These are phyloP conservation scores for Mycena galopus DNA, from an alignment of 768 basidiomycete genomes.

Conservation along the genomic window DNA sequence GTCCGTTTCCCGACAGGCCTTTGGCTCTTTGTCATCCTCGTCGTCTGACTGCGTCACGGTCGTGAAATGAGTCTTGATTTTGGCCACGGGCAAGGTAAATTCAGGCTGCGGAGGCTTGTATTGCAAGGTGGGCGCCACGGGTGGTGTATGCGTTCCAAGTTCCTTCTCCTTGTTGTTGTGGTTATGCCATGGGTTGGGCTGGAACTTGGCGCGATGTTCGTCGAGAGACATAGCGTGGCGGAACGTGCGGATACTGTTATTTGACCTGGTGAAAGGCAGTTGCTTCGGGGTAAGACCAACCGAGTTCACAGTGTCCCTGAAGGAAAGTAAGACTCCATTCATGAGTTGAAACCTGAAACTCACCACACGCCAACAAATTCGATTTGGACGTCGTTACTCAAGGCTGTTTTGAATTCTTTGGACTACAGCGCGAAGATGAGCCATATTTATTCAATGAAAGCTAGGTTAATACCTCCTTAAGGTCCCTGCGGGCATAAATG, in stretches of 20 bases:
- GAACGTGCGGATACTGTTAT: conserved; percentile 67
- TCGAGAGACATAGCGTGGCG: conserved; percentile 76
- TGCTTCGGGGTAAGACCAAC: background rate
- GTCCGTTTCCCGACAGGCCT: conserved; percentile 42
- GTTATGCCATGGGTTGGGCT: conserved; percentile 32
- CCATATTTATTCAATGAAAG: no score
- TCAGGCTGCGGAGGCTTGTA: background rate
- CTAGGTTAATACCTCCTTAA: no score
- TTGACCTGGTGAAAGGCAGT: conserved; percentile 48
- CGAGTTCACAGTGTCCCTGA: background rate
- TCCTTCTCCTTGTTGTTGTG: background rate
- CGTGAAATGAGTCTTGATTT: background rate
- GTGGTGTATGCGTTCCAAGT: conserved; percentile 17
- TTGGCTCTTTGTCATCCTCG: conserved; percentile 18
- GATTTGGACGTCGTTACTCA: conserved; percentile 64
- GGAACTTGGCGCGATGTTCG: conserved; percentile 71
- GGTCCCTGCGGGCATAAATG: conserved; percentile 67
- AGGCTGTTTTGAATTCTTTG: conserved; percentile 54
- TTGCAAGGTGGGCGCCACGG: no score
- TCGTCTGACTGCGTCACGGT: background rate
- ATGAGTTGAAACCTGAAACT: no score
- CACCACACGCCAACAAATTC: conserved; percentile 61
- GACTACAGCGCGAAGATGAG: no score
- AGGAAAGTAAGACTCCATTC: background rate
- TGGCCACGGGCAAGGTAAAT: background rate